phyloP scores from a whole-genome alignment of 306 rosid species.

The Luffa aegyptiaca region DNA sequence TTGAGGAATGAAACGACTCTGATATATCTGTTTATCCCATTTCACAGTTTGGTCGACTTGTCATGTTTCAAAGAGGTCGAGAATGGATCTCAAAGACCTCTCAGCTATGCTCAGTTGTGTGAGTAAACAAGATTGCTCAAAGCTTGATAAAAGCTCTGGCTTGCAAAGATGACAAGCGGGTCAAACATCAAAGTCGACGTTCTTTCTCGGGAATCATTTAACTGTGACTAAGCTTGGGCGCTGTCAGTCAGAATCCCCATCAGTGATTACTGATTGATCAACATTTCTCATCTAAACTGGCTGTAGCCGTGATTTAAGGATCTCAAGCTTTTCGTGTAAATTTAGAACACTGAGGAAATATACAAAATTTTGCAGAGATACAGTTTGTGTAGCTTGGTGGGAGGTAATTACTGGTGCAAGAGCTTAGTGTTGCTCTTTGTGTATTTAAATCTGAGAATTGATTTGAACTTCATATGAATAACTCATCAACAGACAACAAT shows the following conservation, averaged over 20 bases:
- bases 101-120: not conserved
- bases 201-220: not conserved
- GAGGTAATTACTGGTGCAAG: constrained; percentile 58
- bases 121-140: not conserved
- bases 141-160: not conserved
- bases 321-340: constrained; percentile 34
- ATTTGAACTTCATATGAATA: constrained; percentile 61
- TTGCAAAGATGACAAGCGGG: not conserved
- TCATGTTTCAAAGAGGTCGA: constrained; percentile 40
- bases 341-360: constrained; percentile 42
- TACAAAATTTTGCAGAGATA: constrained; percentile 61
- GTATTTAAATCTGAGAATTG: constrained; percentile 71
- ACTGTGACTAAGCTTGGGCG: not conserved
- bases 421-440: constrained; percentile 66
- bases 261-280: not conserved
- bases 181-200: not conserved
- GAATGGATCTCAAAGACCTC: constrained; percentile 12
- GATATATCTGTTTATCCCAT: constrained; percentile 25
- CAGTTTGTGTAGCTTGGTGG: constrained; percentile 56
- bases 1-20: constrained; percentile 49
- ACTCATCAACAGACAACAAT: constrained; percentile 52
- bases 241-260: not conserved
- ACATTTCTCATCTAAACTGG: constrained; percentile 42
- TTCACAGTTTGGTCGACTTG: constrained; percentile 31
- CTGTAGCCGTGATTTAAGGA: constrained; percentile 40